Evolutionary conservation across 225 moss, liverwort and hornwort genomes (phyloP).

Genomic region (Climacium dendroides): DNA sequence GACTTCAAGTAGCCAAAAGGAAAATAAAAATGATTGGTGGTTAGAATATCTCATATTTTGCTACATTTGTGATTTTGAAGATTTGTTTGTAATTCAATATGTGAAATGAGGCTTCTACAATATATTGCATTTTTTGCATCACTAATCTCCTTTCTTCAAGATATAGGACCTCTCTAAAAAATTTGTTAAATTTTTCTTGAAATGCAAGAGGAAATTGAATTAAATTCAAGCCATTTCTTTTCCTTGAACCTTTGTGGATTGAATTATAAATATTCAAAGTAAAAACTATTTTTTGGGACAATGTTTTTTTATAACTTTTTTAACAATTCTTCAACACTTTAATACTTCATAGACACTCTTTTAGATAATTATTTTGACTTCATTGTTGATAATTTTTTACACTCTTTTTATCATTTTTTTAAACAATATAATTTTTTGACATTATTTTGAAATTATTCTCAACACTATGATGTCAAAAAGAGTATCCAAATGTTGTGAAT

Average conservation of each 20-base stretch:
- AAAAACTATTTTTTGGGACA: too few species aligned
- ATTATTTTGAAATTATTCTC: too few species aligned
- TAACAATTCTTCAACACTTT: neutral
- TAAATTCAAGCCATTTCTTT: neutral
- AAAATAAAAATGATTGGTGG: neutral
- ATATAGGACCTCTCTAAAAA: neutral
- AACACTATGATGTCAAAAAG: neutral
- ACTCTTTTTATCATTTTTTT: too few species aligned
- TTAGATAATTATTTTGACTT: too few species aligned
- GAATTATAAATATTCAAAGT: neutral
- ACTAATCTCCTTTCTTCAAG: neutral
- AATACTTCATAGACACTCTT: neutral
- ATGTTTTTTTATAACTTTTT: too few species aligned
- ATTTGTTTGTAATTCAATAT: neutral
- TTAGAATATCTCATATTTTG: neutral
- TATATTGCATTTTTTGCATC: neutral
- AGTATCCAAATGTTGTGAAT: neutral
- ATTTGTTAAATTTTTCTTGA: neutral
- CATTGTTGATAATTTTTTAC: too few species aligned
- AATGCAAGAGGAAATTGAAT: neutral
- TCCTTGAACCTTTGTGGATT: neutral
- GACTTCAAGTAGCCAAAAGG: neutral
- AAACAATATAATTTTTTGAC: too few species aligned
- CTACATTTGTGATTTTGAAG: neutral
- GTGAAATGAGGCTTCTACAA: neutral